Percentiles rank a stretch among this genome's conserved stretches.
Evolutionary conservation across 768 basidiomycete species (phyloP).

Genomic region (Phlegmacium glaucopus): DNA sequence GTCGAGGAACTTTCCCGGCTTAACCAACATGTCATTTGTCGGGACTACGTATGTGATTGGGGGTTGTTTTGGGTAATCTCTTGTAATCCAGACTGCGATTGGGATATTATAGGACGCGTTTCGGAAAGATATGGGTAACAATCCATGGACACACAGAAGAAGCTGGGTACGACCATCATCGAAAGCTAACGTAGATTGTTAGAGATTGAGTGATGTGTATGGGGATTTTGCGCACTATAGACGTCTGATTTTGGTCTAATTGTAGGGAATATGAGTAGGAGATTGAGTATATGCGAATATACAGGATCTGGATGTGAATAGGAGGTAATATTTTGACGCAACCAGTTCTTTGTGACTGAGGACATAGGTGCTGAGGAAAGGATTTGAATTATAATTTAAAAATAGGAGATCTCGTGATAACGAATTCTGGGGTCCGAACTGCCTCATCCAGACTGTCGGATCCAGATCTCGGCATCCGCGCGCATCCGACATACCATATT

Average conservation of each 20-base stretch:
- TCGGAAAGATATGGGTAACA: slow-evolving; percentile 83
- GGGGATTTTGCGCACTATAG: slow-evolving; percentile 53
- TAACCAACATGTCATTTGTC: slow-evolving; percentile 86
- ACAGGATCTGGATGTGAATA: slow-evolving; percentile 58
- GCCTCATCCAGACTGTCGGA: slow-evolving; percentile 10
- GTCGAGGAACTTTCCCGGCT: slow-evolving; percentile 72
- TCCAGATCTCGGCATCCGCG: background rate
- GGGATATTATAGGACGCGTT: slow-evolving; percentile 89
- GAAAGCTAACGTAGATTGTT: slow-evolving; percentile 55
- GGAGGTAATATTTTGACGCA: slow-evolving; percentile 56
- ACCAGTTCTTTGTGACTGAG: slow-evolving; percentile 56
- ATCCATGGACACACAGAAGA: slow-evolving; percentile 86
- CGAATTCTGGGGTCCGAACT: background rate
- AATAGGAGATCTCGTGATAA: background rate
- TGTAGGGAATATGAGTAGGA: slow-evolving; percentile 49
- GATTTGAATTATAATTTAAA: slow-evolving; percentile 5
- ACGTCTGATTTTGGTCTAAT: slow-evolving; percentile 79
- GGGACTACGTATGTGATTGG: slow-evolving; percentile 93
- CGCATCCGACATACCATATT: too few species aligned
- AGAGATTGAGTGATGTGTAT: slow-evolving; percentile 3
- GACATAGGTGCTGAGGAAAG: slow-evolving; percentile 17
- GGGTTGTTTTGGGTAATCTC: slow-evolving; percentile 77
- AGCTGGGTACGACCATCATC: slow-evolving; percentile 94
- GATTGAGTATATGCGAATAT: slow-evolving; percentile 58
- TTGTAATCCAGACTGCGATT: slow-evolving; percentile 81